Evolutionary conservation across 768 basidiomycete species (phyloP).

Genomic region (Rhizopogon rudus): DNA sequence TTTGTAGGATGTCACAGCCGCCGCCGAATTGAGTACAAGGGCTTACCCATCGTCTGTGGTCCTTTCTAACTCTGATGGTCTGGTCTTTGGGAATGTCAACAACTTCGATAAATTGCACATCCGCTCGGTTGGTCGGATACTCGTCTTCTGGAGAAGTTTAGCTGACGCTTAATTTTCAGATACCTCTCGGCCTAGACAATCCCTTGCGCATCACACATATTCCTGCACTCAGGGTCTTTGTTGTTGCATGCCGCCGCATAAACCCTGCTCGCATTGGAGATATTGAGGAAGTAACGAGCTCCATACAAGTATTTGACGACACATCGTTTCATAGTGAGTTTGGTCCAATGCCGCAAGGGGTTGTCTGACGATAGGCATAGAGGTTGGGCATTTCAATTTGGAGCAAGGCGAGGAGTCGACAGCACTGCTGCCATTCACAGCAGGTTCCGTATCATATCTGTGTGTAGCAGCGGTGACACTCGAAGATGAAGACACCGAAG

Average conservation of each 20-base stretch:
- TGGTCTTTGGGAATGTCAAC: slow-evolving; percentile 62
- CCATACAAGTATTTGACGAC: slow-evolving; percentile 65
- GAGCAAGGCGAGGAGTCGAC: slow-evolving; percentile 59
- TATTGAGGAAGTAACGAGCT: slow-evolving; percentile 40
- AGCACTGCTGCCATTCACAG: slow-evolving; percentile 36
- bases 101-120: slow-evolving; percentile 79
- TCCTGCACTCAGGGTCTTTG: slow-evolving; percentile 50
- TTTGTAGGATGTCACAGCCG: slow-evolving; percentile 49
- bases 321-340: slow-evolving; percentile 56
- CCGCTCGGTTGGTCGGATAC: slow-evolving; percentile 48
- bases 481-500: slow-evolving; percentile 41
- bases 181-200: slow-evolving; percentile 66
- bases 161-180: slow-evolving; percentile 32
- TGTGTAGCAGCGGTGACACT: slow-evolving; percentile 46
- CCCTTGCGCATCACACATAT: slow-evolving; percentile 67
- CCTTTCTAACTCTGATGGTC: slow-evolving; percentile 45
- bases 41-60: slow-evolving; percentile 51
- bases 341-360: neutral
- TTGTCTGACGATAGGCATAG: slow-evolving; percentile 9
- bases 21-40: slow-evolving; percentile 43
- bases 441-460: slow-evolving; percentile 36
- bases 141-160: neutral
- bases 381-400: slow-evolving; percentile 25
- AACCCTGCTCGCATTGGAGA: slow-evolving; percentile 53
- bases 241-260: slow-evolving; percentile 55